A percentile compares a stretch with the other conserved stretches of the same genome.
Conservation (phyloP, 2,329 filamentous ascomycete genomes). For the Penicillium aurantiogriseum region DNA sequence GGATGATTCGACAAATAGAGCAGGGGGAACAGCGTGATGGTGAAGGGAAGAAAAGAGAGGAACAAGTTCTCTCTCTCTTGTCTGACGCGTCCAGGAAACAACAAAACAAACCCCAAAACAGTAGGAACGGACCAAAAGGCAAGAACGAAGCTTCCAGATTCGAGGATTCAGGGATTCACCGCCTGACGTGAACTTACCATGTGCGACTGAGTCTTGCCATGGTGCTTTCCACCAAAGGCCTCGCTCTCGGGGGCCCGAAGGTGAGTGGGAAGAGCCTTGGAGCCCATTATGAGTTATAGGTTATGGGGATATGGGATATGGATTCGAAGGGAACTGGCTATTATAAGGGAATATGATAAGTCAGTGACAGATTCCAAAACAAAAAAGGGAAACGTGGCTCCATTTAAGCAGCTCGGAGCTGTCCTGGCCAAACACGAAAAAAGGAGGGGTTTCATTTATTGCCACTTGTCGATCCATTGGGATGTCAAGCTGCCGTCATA, state of each 20-base stretch:
- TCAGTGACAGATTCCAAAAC: neutral
- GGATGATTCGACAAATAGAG: neutral
- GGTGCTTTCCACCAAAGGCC: conserved; percentile 49
- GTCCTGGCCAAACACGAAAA: neutral
- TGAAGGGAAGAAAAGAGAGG: neutral
- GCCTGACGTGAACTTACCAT: conserved; percentile 49
- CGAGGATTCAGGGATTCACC: neutral
- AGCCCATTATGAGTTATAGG: conserved; percentile 58
- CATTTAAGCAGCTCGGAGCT: neutral
- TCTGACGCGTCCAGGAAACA: neutral
- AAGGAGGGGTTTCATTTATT: conserved; percentile 18
- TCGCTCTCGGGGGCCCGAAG: conserved; percentile 58
- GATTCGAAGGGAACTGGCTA: conserved; percentile 6
- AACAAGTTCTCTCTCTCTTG: neutral
- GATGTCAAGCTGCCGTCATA: conserved; percentile 35
- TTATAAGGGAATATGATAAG: neutral
- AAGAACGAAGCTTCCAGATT: neutral
- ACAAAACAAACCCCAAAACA: neutral
- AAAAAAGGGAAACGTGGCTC: conserved; percentile 13
- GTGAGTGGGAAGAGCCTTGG: conserved; percentile 78
- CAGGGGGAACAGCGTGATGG: neutral
- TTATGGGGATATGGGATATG: neutral
- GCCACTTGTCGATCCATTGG: conserved; percentile 31
- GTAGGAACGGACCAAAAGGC: neutral
- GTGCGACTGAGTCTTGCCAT: conserved; percentile 56